Base-by-base conservation (phyloP, 176 grass and related monocot species). In the Musa beccarii region DNA sequence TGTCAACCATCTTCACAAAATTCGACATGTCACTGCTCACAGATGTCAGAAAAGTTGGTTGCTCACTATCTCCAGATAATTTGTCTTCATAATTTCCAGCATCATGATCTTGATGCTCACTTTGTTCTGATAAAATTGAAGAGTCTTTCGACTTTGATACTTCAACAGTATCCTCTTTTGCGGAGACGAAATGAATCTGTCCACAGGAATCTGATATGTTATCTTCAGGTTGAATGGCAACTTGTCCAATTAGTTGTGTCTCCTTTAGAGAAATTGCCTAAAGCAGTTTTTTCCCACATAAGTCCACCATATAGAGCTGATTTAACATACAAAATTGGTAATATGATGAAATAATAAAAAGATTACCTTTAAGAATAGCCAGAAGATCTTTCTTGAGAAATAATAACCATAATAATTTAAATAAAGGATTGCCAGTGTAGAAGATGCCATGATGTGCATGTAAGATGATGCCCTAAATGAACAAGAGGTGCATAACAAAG, bases 231-330 rank as follows among this genome's bases (percentile, higher is more conserved):
- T 65, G 73, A 82, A 87, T 85, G 2, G 83, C 78, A 5, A 80
- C 69, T 63, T 80, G 81, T 56, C 87, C 86, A 69, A 98, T 98
- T 80, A 98, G 83, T 81, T 91, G 86, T 74, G 82, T 93, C 79
- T 98, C 87, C 80, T 98, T 93, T 70, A 89, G 53, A 1, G 88
- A 93, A 86, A 98, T 98, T 43, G 80, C 90, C 94, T 91, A 54
- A 86, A 82, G 73, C 51, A 86, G 14, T 8, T 17, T 13, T 11
- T 2, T 56, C 57, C 21, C n/a, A 17, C 55, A 16, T 56, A 56
- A 56, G 23, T 70, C 25, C 24, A 68, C 66, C 17, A 23, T 67
- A 68, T 22, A 68, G 4, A 43, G 34, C 34, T 43, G 34, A 34
- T 68, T 13, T 28, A 66, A 11, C 20, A 25, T 66, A 21, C 24